phyloP scores from a whole-genome alignment of 2,329 filamentous ascomycete genomes.

The Exophiala oligosperma region DNA sequence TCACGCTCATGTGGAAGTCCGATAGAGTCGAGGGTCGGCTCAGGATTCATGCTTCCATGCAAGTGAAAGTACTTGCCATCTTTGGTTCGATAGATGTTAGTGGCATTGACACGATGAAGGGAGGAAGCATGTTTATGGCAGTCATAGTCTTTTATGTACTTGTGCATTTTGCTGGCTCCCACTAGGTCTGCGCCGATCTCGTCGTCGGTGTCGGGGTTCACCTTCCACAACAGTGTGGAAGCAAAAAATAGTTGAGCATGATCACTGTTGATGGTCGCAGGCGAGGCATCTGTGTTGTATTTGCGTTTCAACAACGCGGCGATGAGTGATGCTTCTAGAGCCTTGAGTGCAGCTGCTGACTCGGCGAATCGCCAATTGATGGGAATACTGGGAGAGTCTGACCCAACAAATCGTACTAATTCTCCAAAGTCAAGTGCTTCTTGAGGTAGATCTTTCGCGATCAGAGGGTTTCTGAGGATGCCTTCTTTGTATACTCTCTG shows the following conservation, averaged over 20 bases:
- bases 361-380: conserved; percentile 61
- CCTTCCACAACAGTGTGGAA: conserved; percentile 38
- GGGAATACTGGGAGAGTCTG: conserved; percentile 47
- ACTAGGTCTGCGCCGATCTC: no score
- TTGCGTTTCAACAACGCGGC: conserved; percentile 48
- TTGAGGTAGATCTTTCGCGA: conserved; percentile 36
- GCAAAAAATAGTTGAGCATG: conserved; percentile 48
- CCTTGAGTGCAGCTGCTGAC: conserved; percentile 52
- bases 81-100: conserved; percentile 49
- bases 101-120: conserved; percentile 2
- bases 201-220: conserved; percentile 35
- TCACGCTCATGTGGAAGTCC: conserved; percentile 35
- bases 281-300: conserved; percentile 42
- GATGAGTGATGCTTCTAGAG: conserved; percentile 49
- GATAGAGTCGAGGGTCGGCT: conserved; percentile 40
- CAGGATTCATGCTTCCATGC: conserved; percentile 49
- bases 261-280: conserved; percentile 50
- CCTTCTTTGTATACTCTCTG: conserved; percentile 39
- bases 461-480: conserved; percentile 45
- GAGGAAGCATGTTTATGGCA: conserved; percentile 51
- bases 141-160: conserved; percentile 57
- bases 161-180: conserved; percentile 8
- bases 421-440: conserved; percentile 40
- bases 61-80: conserved; percentile 49
- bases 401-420: conserved; percentile 42